Evolutionary conservation across 345 rosid species (phyloP).

Genomic region (Ceriops tagal): DNA sequence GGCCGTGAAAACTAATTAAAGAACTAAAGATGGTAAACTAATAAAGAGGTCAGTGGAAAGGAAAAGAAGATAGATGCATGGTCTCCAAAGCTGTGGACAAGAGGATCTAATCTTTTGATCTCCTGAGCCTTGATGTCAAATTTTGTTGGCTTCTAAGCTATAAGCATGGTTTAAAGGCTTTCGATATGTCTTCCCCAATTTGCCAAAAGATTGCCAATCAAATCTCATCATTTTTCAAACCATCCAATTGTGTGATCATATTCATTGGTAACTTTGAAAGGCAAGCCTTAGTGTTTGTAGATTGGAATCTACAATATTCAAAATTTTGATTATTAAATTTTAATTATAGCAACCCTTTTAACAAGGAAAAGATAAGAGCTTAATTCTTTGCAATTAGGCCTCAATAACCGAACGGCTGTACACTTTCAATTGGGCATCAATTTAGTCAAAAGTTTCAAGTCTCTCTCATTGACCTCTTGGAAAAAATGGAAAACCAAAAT

Average conservation of each 20-base stretch:
- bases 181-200: constrained; percentile 19
- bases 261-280: neutral
- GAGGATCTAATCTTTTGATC: constrained; percentile 52
- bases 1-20: neutral
- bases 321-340: too few species aligned
- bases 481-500: neutral
- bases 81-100: constrained; percentile 61
- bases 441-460: too few species aligned
- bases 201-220: constrained; percentile 7
- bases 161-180: constrained; percentile 31
- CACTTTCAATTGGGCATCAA: too few species aligned
- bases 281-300: too few species aligned
- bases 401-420: too few species aligned
- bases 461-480: neutral
- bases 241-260: neutral
- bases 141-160: constrained; percentile 35
- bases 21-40: constrained; percentile 6
- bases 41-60: constrained; percentile 15
- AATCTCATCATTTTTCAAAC: constrained; percentile 24
- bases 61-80: constrained; percentile 37
- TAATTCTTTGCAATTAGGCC: too few species aligned
- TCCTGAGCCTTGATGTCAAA: constrained; percentile 25
- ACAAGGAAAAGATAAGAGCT: too few species aligned
- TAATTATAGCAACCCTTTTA: too few species aligned
- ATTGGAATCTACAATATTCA: too few species aligned